phyloP scores from a whole-genome alignment of 2,329 filamentous ascomycete species.

The Pyricularia pennisetigena region DNA sequence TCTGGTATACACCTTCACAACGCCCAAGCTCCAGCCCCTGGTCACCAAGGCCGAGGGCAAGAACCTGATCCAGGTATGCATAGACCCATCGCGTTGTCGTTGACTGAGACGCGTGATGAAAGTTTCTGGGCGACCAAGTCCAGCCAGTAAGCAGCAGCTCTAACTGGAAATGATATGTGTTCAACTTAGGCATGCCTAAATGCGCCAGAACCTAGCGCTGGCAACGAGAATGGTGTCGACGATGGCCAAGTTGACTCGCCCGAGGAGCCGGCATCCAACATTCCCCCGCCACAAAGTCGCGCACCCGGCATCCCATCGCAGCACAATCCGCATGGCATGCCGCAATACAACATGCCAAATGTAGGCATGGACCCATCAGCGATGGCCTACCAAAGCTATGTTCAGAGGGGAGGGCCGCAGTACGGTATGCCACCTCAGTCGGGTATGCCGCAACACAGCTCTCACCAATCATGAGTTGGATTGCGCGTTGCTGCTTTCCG shows the following conservation, averaged over 20 bases:
- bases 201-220: slow-evolving; percentile 78
- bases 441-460: slow-evolving; percentile 73
- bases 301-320: slow-evolving; percentile 42
- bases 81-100: slow-evolving; percentile 16
- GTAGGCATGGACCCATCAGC: slow-evolving; percentile 69
- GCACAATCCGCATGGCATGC: slow-evolving; percentile 49
- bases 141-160: not conserved
- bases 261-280: slow-evolving; percentile 72
- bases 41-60: slow-evolving; percentile 98
- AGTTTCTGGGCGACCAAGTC: not conserved
- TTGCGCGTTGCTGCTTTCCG: slow-evolving; percentile 8
- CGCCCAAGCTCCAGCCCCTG: slow-evolving; percentile 93
- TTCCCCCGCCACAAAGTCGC: slow-evolving; percentile 54
- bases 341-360: slow-evolving; percentile 49
- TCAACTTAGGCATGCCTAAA: slow-evolving; percentile 79
- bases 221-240: slow-evolving; percentile 73
- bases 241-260: slow-evolving; percentile 80
- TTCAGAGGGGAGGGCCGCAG: slow-evolving; percentile 62
- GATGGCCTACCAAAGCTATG: slow-evolving; percentile 74
- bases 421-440: slow-evolving; percentile 71
- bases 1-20: slow-evolving; percentile 96
- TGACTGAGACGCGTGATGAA: slow-evolving; percentile 17
- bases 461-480: slow-evolving; percentile 58
- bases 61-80: slow-evolving; percentile 90
- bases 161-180: not conserved